Base-by-base conservation (phyloP, 2,329 filamentous ascomycete species). In the Fusarium sp. region DNA sequence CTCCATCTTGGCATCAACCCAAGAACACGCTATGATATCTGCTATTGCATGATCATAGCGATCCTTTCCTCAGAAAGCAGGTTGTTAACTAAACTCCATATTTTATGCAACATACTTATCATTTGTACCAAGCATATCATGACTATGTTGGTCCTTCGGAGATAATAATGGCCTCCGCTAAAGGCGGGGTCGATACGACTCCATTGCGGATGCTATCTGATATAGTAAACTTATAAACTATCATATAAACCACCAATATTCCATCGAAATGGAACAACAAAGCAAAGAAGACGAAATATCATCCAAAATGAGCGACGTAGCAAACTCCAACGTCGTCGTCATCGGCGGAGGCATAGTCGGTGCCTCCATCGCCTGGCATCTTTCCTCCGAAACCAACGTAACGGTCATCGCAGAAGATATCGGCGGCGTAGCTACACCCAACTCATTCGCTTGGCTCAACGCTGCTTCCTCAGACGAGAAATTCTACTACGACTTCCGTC, bases 361-460 rank as follows among this genome's bases (percentile, higher is more conserved):
- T 16, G 67, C 67, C 31, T 36, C 67, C 4, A 70, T 70, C 30
- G 67, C 57, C 23, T 70, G 67, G 67, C 67, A 70, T n/a, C 6
- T 70, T 5, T 47, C 67, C 30, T 59, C 12, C 15, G 31, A 67
- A 10, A 60, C 67, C 9, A 54, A 36, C 1, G 67, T 70, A 3
- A 70, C 67, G 12, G 47, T 70, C 12, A 11, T 70, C 10, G 67
- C 67, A 11, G 50, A 70, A 26, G 67, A 67, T 5, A 18, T 70
- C 12, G 67, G 67, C 2, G 67, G 67, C 9, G 33, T 55, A 13
- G 67, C 67, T 31, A 47, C 53, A 6, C 6, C 47, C n/a, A 51
- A 54, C 18, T 70, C 67, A 4, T 70, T 70, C 23, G 67, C 67
- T 2, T 70, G 67, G 67, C 23, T 70, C 3, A 70, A 70, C 30